A percentile compares a stretch with the other conserved stretches of the same genome.
These are phyloP conservation scores for Teratosphaeria zuluensis DNA, from an alignment of 2,329 filamentous ascomycete species.

Conservation along the genomic window DNA sequence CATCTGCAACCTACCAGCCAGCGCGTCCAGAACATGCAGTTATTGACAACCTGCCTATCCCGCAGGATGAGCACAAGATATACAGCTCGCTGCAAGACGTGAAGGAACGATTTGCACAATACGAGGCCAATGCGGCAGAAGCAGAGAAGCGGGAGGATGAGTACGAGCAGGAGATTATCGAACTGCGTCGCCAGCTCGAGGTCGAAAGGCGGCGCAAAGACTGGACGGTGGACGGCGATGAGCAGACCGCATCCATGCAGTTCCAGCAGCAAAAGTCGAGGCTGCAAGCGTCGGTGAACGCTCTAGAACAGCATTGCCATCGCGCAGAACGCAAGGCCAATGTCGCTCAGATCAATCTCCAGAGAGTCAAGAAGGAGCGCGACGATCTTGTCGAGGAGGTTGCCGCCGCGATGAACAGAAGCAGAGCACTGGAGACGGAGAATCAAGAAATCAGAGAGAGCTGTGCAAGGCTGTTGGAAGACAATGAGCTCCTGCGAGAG, in stretches of 20 bases:
- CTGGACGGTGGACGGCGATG: constrained; percentile 36
- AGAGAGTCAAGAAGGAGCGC: constrained; percentile 53
- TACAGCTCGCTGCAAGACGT: constrained; percentile 51
- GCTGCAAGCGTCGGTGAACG: constrained; percentile 50
- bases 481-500: constrained; percentile 60
- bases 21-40: constrained; percentile 33
- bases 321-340: constrained; percentile 53
- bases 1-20: constrained; percentile 34
- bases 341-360: constrained; percentile 53
- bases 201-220: constrained; percentile 34
- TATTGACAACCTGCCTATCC: constrained; percentile 47
- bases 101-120: constrained; percentile 46
- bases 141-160: constrained; percentile 42
- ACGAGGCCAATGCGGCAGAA: constrained; percentile 48
- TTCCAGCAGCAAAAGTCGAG: constrained; percentile 45
- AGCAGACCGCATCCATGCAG: constrained; percentile 30
- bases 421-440: constrained; percentile 40
- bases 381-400: constrained; percentile 56
- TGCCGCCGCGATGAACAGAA: constrained; percentile 45
- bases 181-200: constrained; percentile 39
- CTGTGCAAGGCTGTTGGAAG: constrained; percentile 58
- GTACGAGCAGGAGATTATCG: constrained; percentile 53
- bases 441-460: constrained; percentile 46
- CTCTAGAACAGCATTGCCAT: constrained; percentile 52
- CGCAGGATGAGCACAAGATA: constrained; percentile 53